Evolutionary conservation across 179 eudicot species (phyloP).

Genomic region (Silene vulgaris): DNA sequence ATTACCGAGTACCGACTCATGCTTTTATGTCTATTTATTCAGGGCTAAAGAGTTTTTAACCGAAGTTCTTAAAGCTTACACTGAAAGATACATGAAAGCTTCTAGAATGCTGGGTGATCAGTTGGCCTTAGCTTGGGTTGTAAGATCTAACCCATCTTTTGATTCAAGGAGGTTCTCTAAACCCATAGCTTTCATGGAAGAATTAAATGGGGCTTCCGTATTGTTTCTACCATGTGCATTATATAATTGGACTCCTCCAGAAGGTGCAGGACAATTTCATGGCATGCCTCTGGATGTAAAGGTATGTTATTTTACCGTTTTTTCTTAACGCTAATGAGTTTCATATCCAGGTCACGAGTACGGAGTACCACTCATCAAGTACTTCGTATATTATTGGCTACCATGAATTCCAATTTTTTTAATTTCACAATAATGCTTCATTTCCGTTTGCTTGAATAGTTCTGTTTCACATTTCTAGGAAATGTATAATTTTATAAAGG

Average conservation of each 20-base stretch:
- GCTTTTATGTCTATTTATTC: conserved; percentile 11
- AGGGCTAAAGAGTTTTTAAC: conserved; percentile 67
- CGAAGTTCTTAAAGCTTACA: conserved; percentile 66
- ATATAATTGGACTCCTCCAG: conserved; percentile 98
- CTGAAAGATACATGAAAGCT: conserved; percentile 72
- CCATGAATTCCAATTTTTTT: no score
- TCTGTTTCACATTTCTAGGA: no score
- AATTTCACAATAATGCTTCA: neutral
- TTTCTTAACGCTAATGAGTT: no score
- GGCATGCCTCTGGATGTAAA: conserved; percentile 98
- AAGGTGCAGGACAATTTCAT: conserved; percentile 96
- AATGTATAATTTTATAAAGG: neutral
- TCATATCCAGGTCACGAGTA: no score
- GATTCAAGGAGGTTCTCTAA: conserved; percentile 54
- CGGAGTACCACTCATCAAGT: no score
- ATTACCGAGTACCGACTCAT: neutral
- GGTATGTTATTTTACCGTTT: conserved; percentile 37
- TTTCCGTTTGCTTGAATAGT: conserved; percentile 1
- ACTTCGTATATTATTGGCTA: no score
- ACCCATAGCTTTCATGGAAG: conserved; percentile 50
- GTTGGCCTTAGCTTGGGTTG: conserved; percentile 84
- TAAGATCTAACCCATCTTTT: conserved; percentile 64
- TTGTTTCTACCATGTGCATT: conserved; percentile 74
- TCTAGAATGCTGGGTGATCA: conserved; percentile 96
- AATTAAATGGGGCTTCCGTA: conserved; percentile 54